Conservation (phyloP, 2,329 filamentous ascomycete genomes). For the Pseudopyricularia cyperi region DNA sequence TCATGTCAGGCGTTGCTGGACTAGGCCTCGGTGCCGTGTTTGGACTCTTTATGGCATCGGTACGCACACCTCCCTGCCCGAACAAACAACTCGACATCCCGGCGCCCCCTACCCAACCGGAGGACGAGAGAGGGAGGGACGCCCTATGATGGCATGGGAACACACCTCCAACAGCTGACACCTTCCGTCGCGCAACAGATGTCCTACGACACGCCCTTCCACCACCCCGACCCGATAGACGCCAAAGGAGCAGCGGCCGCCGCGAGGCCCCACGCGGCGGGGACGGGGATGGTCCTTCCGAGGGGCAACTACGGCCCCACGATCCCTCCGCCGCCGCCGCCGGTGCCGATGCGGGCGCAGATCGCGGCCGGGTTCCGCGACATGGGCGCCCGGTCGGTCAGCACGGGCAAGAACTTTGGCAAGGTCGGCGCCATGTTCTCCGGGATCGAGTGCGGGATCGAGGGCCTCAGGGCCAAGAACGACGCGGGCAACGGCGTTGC, state of each 20-base stretch:
- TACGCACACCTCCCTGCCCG: conserved; percentile 30
- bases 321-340: conserved; percentile 4
- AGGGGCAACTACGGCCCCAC: not conserved
- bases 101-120: not conserved
- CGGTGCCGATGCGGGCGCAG: conserved; percentile 75
- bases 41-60: conserved; percentile 94
- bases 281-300: not conserved
- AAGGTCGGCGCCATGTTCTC: conserved; percentile 84
- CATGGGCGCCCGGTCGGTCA: conserved; percentile 76
- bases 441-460: conserved; percentile 91
- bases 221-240: conserved; percentile 20
- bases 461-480: conserved; percentile 86
- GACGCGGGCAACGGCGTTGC: conserved; percentile 78
- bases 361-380: conserved; percentile 80
- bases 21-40: conserved; percentile 91
- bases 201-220: conserved; percentile 92
- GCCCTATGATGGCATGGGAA: too few relatives aligned
- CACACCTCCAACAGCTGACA: not conserved
- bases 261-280: not conserved
- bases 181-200: conserved; percentile 43
- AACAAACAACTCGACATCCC: not conserved
- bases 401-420: conserved; percentile 87
- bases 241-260: not conserved
- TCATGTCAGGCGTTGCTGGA: conserved; percentile 82
- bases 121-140: not conserved